Conservation (phyloP, 1,284 basidiomycete genomes). For the Bjerkandera adusta region DNA sequence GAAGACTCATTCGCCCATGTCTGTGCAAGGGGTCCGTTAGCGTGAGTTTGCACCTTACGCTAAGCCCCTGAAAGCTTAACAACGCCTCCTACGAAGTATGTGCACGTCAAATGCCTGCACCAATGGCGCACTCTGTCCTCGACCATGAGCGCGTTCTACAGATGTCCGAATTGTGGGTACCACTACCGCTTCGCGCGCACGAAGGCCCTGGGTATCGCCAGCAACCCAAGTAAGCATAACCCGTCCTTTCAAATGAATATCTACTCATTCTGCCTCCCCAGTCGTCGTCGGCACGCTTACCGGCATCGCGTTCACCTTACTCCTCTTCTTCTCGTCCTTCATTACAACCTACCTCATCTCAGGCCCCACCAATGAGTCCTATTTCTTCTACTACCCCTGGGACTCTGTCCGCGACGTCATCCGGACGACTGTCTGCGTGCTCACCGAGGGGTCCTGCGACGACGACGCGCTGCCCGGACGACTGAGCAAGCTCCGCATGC, state of each 20-base stretch:
- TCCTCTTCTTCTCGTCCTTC: slow-evolving; percentile 72
- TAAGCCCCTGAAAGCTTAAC: no score
- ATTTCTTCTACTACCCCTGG: slow-evolving; percentile 53
- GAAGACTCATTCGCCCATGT: slow-evolving; percentile 74
- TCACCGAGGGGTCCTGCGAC: slow-evolving; percentile 55
- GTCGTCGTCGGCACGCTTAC: slow-evolving; percentile 68
- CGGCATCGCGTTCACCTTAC: slow-evolving; percentile 57
- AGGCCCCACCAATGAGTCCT: slow-evolving; percentile 43
- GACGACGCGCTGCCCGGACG: slow-evolving; percentile 19
- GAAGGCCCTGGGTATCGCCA: slow-evolving; percentile 62
- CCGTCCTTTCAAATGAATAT: not conserved
- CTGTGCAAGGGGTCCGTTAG: slow-evolving; percentile 78
- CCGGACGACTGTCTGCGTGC: slow-evolving; percentile 58
- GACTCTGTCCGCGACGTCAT: slow-evolving; percentile 63
- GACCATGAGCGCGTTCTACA: slow-evolving; percentile 62
- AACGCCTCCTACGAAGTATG: slow-evolving; percentile 45
- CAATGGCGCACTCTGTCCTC: slow-evolving; percentile 64
- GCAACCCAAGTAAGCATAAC: slow-evolving; percentile 57
- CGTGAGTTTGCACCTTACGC: no score
- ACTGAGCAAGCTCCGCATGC: slow-evolving; percentile 6
- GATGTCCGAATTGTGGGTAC: slow-evolving; percentile 76
- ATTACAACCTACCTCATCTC: slow-evolving; percentile 64
- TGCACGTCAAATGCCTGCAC: slow-evolving; percentile 75
- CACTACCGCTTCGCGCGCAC: slow-evolving; percentile 72
- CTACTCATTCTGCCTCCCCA: slow-evolving; percentile 26